Evolutionary conservation across 1,284 basidiomycete species (phyloP).

Genomic region (Puccinia triticina): DNA sequence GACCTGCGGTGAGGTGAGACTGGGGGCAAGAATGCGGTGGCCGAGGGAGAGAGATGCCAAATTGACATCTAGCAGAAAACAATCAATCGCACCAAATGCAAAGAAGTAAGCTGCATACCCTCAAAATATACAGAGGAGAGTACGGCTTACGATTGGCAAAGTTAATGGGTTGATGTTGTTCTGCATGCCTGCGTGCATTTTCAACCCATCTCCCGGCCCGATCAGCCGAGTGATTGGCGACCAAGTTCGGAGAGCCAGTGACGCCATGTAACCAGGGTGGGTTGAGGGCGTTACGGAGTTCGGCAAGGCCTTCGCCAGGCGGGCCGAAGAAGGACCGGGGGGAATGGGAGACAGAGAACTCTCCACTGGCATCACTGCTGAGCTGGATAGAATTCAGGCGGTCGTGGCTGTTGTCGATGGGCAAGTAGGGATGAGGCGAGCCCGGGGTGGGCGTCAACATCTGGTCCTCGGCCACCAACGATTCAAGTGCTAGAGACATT

Average conservation of each 20-base stretch:
- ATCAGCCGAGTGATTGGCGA: constrained; percentile 13
- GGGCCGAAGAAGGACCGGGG: constrained; percentile 40
- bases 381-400: constrained; percentile 50
- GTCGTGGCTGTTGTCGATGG: constrained; percentile 35
- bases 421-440: constrained; percentile 28
- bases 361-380: constrained; percentile 48
- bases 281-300: constrained; percentile 44
- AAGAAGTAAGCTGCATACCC: background rate
- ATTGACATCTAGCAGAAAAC: constrained; percentile 18
- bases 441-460: constrained; percentile 34
- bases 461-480: constrained; percentile 14
- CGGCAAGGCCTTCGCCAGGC: constrained; percentile 43
- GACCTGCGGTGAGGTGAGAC: background rate
- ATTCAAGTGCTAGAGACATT: constrained; percentile 37
- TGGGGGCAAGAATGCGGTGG: background rate
- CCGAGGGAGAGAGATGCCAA: constrained; percentile 18
- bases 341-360: constrained; percentile 40
- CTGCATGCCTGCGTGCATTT: constrained; percentile 34
- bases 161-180: constrained; percentile 18
- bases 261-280: constrained; percentile 49
- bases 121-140: background rate
- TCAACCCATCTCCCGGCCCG: constrained; percentile 29
- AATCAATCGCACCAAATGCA: background rate
- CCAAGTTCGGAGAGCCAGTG: constrained; percentile 44
- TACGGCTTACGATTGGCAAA: constrained; percentile 14